Conservation (phyloP, 306 rosid genomes). For the Casuarina glauca region DNA sequence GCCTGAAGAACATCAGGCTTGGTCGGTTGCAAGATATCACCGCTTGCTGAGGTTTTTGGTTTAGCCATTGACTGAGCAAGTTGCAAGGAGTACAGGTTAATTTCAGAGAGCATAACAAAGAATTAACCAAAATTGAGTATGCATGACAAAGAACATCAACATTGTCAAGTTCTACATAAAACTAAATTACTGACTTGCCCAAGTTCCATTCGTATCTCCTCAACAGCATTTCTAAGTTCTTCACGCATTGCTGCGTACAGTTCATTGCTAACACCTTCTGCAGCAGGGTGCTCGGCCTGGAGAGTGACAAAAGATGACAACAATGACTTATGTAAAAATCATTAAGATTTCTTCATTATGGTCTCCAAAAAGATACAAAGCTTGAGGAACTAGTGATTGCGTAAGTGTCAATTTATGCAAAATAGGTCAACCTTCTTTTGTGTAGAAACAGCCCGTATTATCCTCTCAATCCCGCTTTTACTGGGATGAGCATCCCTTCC, state of each 20-base stretch:
- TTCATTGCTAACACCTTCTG: slow-evolving; percentile 42
- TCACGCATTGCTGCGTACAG: slow-evolving; percentile 58
- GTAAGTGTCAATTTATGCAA: slow-evolving; percentile 15
- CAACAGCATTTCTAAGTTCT: slow-evolving; percentile 61
- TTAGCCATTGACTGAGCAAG: slow-evolving; percentile 57
- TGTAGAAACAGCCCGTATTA: slow-evolving; percentile 47
- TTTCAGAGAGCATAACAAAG: slow-evolving; percentile 15
- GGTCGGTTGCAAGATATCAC: slow-evolving; percentile 41
- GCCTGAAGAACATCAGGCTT: slow-evolving; percentile 51
- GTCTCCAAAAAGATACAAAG: slow-evolving; percentile 4
- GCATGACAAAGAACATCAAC: slow-evolving; percentile 10
- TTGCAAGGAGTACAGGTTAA: slow-evolving; percentile 15
- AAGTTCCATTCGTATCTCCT: slow-evolving; percentile 60
- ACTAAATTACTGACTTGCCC: slow-evolving; percentile 53
- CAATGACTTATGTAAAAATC: slow-evolving; percentile 21
- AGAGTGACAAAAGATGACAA: slow-evolving; percentile 25
- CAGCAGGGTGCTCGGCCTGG: slow-evolving; percentile 55
- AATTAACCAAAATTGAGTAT: slow-evolving; percentile 10
- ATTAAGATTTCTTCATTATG: not conserved
- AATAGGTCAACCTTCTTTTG: slow-evolving; percentile 58
- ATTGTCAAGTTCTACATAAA: slow-evolving; percentile 22
- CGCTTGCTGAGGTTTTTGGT: slow-evolving; percentile 44
- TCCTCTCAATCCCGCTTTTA: slow-evolving; percentile 54
- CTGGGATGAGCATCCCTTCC: slow-evolving; percentile 53
- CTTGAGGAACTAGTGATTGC: slow-evolving; percentile 19